These are phyloP conservation scores for Aeschynomene evenia DNA, from an alignment of 306 rosid species.

Conservation along the genomic window DNA sequence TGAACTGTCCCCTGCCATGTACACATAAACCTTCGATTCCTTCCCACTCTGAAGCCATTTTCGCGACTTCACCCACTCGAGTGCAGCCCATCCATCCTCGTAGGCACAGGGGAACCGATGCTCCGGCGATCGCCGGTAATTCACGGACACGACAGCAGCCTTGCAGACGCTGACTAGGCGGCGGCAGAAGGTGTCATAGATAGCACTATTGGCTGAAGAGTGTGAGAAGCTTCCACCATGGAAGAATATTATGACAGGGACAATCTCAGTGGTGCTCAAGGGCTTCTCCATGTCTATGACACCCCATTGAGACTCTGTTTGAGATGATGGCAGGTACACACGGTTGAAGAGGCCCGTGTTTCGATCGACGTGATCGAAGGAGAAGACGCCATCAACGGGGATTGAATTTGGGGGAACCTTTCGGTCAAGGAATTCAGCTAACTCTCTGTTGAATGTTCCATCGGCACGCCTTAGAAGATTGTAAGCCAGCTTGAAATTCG, in stretches of 20 bases:
- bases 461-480: constrained; percentile 81
- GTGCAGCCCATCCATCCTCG: constrained; percentile 84
- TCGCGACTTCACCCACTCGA: constrained; percentile 71
- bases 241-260: constrained; percentile 81
- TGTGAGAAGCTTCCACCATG: constrained; percentile 95
- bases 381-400: constrained; percentile 79
- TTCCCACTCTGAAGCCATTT: constrained; percentile 77
- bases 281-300: constrained; percentile 57
- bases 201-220: constrained; percentile 83
- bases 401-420: constrained; percentile 63
- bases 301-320: constrained; percentile 47
- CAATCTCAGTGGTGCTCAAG: constrained; percentile 53
- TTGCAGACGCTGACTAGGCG: constrained; percentile 55
- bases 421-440: constrained; percentile 83
- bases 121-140: constrained; percentile 83
- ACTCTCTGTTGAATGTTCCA: constrained; percentile 79
- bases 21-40: constrained; percentile 65
- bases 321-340: constrained; percentile 54
- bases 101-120: constrained; percentile 76
- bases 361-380: constrained; percentile 71
- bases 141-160: constrained; percentile 81
- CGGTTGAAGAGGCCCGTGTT: constrained; percentile 64
- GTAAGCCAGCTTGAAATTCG: constrained; percentile 92
- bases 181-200: constrained; percentile 82
- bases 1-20: constrained; percentile 85